Percentiles rank a stretch among this genome's conserved stretches.
Evolutionary conservation across 1,139 yeast species (phyloP).

Genomic region (Hemisphaericaspora xylanilytica): DNA sequence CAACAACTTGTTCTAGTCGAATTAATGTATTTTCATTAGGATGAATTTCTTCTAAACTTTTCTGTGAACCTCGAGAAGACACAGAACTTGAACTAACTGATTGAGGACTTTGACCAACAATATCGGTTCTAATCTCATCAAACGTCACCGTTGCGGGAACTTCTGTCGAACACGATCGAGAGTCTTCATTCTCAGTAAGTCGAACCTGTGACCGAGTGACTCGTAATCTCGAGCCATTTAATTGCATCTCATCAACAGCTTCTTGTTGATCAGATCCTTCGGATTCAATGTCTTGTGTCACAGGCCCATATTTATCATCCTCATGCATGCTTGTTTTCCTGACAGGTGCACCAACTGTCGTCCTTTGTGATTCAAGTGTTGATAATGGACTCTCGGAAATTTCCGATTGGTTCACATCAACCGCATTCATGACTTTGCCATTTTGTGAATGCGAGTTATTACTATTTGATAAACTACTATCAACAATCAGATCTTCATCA

Average conservation of each 20-base stretch:
- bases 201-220: too few relatives aligned
- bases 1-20: too few relatives aligned
- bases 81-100: background rate
- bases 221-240: too few relatives aligned
- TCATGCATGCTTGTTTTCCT: too few relatives aligned
- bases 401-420: background rate
- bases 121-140: constrained; percentile 1
- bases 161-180: background rate
- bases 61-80: background rate
- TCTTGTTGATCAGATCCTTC: too few relatives aligned
- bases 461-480: background rate
- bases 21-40: background rate
- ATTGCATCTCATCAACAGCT: too few relatives aligned
- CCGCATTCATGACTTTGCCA: too few relatives aligned
- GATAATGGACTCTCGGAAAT: background rate
- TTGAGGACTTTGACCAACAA: background rate
- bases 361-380: background rate
- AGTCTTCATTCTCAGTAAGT: too few relatives aligned
- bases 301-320: too few relatives aligned
- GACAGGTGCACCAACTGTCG: too few relatives aligned
- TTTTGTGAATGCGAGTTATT: background rate
- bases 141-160: background rate
- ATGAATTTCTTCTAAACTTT: background rate
- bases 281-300: too few relatives aligned
- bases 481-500: background rate